These are phyloP conservation scores for Hypoxylon sp. DNA, from an alignment of 2,329 filamentous ascomycete species.

Conservation along the genomic window DNA sequence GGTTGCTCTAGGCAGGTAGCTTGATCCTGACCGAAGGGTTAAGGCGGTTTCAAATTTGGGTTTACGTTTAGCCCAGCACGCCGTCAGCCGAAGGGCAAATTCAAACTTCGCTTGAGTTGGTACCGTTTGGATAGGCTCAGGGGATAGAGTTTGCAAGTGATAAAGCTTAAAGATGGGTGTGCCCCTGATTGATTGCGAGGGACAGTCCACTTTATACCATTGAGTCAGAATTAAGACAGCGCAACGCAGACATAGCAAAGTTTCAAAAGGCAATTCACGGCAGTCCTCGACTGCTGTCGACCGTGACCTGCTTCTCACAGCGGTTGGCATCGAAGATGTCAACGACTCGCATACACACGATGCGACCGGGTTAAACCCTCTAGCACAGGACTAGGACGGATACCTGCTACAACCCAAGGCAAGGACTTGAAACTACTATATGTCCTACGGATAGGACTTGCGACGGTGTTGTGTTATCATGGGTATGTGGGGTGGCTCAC, in stretches of 20 bases:
- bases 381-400: too few species aligned
- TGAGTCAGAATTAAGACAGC: conserved; percentile 13
- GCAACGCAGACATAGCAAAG: background rate
- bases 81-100: conserved; percentile 15
- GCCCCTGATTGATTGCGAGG: conserved; percentile 4
- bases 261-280: background rate
- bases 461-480: background rate
- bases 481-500: conserved; percentile 4
- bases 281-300: conserved; percentile 9
- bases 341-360: conserved; percentile 31
- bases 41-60: conserved; percentile 4
- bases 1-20: conserved; percentile 9
- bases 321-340: conserved; percentile 13
- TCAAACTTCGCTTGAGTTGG: conserved; percentile 3
- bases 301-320: background rate
- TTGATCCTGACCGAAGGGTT: conserved; percentile 2
- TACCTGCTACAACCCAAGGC: background rate
- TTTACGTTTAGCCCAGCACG: conserved; percentile 7
- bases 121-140: conserved; percentile 16
- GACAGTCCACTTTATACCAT: conserved; percentile 28
- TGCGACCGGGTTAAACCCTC: too few species aligned
- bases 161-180: conserved; percentile 18
- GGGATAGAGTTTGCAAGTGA: conserved; percentile 27
- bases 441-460: conserved; percentile 4
- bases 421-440: conserved; percentile 29